These are phyloP conservation scores for Copromyces sp. DNA, from an alignment of 495 filamentous ascomycete species.

Conservation along the genomic window DNA sequence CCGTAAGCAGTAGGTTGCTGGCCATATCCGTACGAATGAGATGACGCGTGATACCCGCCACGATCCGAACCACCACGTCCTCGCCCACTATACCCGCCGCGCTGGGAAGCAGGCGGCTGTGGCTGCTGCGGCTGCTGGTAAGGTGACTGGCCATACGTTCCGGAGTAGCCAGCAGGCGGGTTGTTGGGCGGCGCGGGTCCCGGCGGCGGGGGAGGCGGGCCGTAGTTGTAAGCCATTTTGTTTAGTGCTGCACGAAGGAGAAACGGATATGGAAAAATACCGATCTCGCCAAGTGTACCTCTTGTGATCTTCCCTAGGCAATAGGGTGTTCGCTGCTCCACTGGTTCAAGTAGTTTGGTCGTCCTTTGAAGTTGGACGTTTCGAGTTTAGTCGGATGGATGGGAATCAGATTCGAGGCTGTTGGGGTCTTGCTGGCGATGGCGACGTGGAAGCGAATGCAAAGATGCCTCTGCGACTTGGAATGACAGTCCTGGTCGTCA, in stretches of 20 bases:
- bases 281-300: background rate
- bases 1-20: conserved; percentile 17
- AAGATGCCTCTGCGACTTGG: background rate
- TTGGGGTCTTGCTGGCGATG: background rate
- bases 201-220: conserved; percentile 46
- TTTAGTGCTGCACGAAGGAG: background rate
- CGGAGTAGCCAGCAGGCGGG: conserved; percentile 18
- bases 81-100: conserved; percentile 22
- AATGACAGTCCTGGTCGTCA: background rate
- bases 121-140: conserved; percentile 15
- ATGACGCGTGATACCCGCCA: conserved; percentile 22
- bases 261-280: background rate
- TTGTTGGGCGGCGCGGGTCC: conserved; percentile 27
- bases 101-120: conserved; percentile 13
- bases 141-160: conserved; percentile 24
- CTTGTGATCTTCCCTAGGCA: too few relatives aligned
- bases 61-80: conserved; percentile 27
- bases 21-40: conserved; percentile 15
- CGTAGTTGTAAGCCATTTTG: conserved; percentile 38
- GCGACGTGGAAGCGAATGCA: background rate
- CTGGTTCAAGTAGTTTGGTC: too few relatives aligned
- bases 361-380: background rate
- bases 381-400: background rate
- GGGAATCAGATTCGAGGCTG: background rate
- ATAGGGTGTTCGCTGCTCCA: too few relatives aligned